These are phyloP conservation scores for Urtica urens DNA, from an alignment of 306 rosid species.

Conservation along the genomic window DNA sequence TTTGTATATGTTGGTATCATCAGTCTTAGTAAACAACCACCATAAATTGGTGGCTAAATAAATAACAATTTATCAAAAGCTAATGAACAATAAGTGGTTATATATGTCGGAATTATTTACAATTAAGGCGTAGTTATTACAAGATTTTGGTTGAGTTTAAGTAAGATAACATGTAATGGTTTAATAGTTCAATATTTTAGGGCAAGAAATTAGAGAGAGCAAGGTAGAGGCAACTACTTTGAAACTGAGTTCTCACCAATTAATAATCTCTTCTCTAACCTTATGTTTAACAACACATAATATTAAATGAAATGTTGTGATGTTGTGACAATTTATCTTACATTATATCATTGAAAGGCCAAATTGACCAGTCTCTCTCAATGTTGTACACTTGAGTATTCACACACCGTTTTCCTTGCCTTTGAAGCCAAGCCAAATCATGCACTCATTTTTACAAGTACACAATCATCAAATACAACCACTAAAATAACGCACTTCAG, in stretches of 20 bases:
- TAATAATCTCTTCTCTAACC: slow-evolving; percentile 14
- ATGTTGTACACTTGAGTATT: too few species aligned
- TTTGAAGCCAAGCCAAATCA: slow-evolving; percentile 55
- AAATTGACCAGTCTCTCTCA: slow-evolving; percentile 12
- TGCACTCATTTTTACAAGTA: slow-evolving; percentile 5
- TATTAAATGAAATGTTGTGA: slow-evolving; percentile 8
- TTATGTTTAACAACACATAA: too few species aligned
- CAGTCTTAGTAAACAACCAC: too few species aligned
- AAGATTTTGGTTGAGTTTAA: not conserved
- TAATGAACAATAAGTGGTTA: slow-evolving; percentile 1
- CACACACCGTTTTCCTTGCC: slow-evolving; percentile 31
- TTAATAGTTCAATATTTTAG: not conserved
- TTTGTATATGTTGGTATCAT: too few species aligned
- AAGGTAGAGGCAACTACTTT: slow-evolving; percentile 26
- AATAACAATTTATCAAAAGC: not conserved
- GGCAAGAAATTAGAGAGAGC: slow-evolving; percentile 19
- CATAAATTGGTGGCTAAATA: not conserved
- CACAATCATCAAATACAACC: slow-evolving; percentile 18
- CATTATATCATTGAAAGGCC: too few species aligned
- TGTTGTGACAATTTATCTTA: not conserved
- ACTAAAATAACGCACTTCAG: too few species aligned
- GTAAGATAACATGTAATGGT: not conserved
- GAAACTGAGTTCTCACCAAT: slow-evolving; percentile 41
- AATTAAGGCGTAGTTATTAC: slow-evolving; percentile 5
- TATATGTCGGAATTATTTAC: not conserved